Evolutionary conservation across 441 rosid species (phyloP).

Genomic region (Arabidopsis hybrid): DNA sequence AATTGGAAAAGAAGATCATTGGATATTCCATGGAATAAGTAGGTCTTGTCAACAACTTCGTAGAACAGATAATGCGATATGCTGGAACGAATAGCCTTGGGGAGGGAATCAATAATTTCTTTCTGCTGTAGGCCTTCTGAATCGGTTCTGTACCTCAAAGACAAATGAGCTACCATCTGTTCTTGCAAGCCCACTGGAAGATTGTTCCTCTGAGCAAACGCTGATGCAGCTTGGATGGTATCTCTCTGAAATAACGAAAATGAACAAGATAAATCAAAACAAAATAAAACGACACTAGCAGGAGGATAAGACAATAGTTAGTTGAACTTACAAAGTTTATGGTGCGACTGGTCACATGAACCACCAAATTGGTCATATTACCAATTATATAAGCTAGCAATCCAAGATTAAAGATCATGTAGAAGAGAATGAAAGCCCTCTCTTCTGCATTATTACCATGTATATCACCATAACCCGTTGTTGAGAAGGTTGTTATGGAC

Average conservation of each 20-base stretch:
- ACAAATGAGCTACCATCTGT: slow-evolving; percentile 88
- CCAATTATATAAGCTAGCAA: slow-evolving; percentile 77
- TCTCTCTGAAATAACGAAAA: slow-evolving; percentile 63
- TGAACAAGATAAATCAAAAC: background rate
- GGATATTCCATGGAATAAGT: slow-evolving; percentile 87
- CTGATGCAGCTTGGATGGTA: slow-evolving; percentile 73
- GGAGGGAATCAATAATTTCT: slow-evolving; percentile 79
- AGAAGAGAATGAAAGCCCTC: slow-evolving; percentile 63
- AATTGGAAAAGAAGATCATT: slow-evolving; percentile 87
- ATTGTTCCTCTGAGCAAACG: slow-evolving; percentile 79
- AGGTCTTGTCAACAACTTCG: slow-evolving; percentile 73
- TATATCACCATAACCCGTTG: slow-evolving; percentile 89
- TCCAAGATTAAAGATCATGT: slow-evolving; percentile 80
- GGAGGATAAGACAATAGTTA: background rate
- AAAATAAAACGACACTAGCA: background rate
- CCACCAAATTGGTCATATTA: slow-evolving; percentile 87
- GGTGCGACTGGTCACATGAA: slow-evolving; percentile 80
- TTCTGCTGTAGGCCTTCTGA: slow-evolving; percentile 90
- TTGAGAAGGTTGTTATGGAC: slow-evolving; percentile 82
- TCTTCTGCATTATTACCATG: slow-evolving; percentile 76
- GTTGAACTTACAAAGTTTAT: slow-evolving; percentile 69
- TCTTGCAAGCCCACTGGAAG: slow-evolving; percentile 79
- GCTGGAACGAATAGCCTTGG: slow-evolving; percentile 89
- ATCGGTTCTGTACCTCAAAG: slow-evolving; percentile 81
- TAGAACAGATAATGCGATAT: slow-evolving; percentile 76